Base-by-base conservation (phyloP, 2,329 filamentous ascomycete species). In the Hymenoscyphus fructigenus region DNA sequence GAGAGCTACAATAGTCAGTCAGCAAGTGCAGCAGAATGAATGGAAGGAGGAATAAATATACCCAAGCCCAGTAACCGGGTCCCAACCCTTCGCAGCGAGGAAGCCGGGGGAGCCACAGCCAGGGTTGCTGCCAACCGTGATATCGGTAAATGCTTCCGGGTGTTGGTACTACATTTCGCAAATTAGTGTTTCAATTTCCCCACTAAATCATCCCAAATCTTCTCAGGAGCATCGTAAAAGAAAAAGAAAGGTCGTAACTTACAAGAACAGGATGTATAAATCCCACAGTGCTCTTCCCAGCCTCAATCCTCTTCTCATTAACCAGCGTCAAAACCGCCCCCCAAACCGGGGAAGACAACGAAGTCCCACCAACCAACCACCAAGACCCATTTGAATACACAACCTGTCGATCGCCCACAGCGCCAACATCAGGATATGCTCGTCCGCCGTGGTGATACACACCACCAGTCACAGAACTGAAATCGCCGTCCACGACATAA, bases 351-450 rank as follows among this genome's bases (percentile, higher is more conserved):
- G 75, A 71, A 28, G 75, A 78, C 20, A 79, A 78, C 23, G 79
- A 82, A 0, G 85, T 87, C 23, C 84, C 84, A 59, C 78, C 82
- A 0, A 81, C 78, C 20, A 81, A 74, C 0, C 73, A 72, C 64
- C 81, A 81, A 9, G 73, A 70, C 20, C 81, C 81, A 57, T 82
- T 73, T 28, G 82, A 74, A 1, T 80, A 79, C 3, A 82, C 76
- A 50, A 79, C 75, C 64, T 78, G 80, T 59, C 78, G 78, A 10
- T 79, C 79, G 5, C 80, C 80, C 29, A 80, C 79, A 28, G 79
- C 79, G 2, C 76, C 71, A 20, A 82, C 75, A 62, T 85, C 83
- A 1, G 83, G 83, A 67, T 78, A 83, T 0, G 79, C 82, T 26
- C 82, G 78, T 1, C 76, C 77, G 15, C 68, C 69, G 58, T 79